phyloP scores from a whole-genome alignment of 2,329 filamentous ascomycete genomes.

The Colletotrichum euphorbiae region DNA sequence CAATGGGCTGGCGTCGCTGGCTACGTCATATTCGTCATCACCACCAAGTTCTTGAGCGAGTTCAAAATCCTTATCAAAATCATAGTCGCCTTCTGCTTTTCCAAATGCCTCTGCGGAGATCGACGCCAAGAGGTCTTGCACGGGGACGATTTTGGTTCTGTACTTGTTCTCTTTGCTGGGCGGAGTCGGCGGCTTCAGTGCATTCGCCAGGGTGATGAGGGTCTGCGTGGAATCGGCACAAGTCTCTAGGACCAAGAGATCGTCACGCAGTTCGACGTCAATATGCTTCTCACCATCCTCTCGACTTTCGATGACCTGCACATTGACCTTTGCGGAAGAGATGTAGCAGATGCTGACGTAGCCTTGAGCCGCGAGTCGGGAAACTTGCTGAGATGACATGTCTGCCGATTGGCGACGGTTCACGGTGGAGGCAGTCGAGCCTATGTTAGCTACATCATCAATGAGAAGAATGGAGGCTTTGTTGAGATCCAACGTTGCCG shows the following conservation, averaged over 20 bases:
- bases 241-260: constrained; percentile 90
- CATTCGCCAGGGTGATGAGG: constrained; percentile 81
- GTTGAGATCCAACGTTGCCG: constrained; percentile 74
- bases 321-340: constrained; percentile 78
- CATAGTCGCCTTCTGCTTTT: constrained; percentile 69
- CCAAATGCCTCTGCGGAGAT: constrained; percentile 89
- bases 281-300: constrained; percentile 73
- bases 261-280: constrained; percentile 85
- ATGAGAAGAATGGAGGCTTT: constrained; percentile 88
- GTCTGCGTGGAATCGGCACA: constrained; percentile 98
- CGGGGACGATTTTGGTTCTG: constrained; percentile 84
- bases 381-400: constrained; percentile 62
- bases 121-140: constrained; percentile 89
- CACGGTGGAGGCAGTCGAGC: constrained; percentile 26
- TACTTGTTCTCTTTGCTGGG: constrained; percentile 88
- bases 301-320: constrained; percentile 69
- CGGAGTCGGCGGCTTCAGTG: constrained; percentile 83
- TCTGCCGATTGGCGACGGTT: constrained; percentile 48
- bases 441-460: constrained; percentile 69
- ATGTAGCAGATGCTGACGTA: constrained; percentile 91
- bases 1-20: constrained; percentile 50
- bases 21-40: constrained; percentile 48
- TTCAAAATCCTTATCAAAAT: constrained; percentile 73
- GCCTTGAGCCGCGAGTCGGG: constrained; percentile 71
- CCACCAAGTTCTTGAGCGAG: constrained; percentile 62